A percentile compares a stretch with the other conserved stretches of the same genome.
Conservation (phyloP, 2,329 filamentous ascomycete genomes). For the Claviceps capensis region DNA sequence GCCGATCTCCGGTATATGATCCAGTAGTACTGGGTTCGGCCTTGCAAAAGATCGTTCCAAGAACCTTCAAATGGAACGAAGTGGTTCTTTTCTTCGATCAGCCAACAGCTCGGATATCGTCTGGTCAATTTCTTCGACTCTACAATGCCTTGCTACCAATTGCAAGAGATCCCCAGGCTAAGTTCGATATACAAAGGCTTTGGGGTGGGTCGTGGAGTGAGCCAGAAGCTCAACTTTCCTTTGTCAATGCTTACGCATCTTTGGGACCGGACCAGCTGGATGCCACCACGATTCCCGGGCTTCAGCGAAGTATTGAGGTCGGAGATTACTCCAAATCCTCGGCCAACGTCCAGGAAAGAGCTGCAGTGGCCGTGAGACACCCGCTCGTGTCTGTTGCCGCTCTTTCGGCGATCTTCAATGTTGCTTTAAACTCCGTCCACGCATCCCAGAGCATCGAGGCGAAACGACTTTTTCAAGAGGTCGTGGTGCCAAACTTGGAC, state of each 20-base stretch:
- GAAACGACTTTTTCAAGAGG: slow-evolving; percentile 51
- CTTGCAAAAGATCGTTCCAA: slow-evolving; percentile 46
- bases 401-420: slow-evolving; percentile 53
- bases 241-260: slow-evolving; percentile 75
- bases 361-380: slow-evolving; percentile 57
- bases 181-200: slow-evolving; percentile 71
- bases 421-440: slow-evolving; percentile 46
- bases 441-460: slow-evolving; percentile 50
- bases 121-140: slow-evolving; percentile 66
- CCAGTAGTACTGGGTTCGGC: slow-evolving; percentile 45
- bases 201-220: slow-evolving; percentile 89
- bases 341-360: slow-evolving; percentile 36
- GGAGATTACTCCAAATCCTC: slow-evolving; percentile 39
- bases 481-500: slow-evolving; percentile 59
- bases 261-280: slow-evolving; percentile 65
- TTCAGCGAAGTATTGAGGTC: slow-evolving; percentile 62
- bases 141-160: slow-evolving; percentile 68
- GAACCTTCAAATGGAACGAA: slow-evolving; percentile 54
- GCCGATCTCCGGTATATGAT: slow-evolving; percentile 39
- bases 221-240: slow-evolving; percentile 81
- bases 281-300: slow-evolving; percentile 67
- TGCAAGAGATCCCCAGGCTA: slow-evolving; percentile 35
- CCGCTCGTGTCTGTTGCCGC: slow-evolving; percentile 83
- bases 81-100: slow-evolving; percentile 74
- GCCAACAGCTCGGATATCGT: slow-evolving; percentile 59